Conservation (phyloP, 768 basidiomycete genomes). For the Tulasnella sp. region DNA sequence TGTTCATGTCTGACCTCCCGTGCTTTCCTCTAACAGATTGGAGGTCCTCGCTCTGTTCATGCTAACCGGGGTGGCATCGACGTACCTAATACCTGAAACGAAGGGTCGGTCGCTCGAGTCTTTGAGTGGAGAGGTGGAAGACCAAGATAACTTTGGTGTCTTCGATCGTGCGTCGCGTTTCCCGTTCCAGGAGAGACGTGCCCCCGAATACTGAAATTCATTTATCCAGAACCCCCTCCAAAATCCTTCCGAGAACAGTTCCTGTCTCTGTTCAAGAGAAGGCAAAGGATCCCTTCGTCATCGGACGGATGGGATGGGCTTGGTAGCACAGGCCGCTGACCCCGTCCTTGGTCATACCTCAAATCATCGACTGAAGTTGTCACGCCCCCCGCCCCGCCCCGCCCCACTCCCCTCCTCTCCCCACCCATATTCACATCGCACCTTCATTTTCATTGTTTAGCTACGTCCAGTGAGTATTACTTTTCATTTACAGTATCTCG, state of each 20-base stretch:
- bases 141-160: constrained; percentile 8
- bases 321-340: background rate
- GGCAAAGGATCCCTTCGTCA: background rate
- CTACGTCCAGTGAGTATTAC: background rate
- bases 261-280: background rate
- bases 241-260: background rate
- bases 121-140: constrained; percentile 41
- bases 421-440: too few species aligned
- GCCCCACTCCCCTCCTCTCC: background rate
- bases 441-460: background rate
- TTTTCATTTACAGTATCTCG: background rate
- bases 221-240: background rate
- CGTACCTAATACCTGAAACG: constrained; percentile 45
- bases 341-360: background rate
- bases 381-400: background rate
- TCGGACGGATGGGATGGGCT: constrained; percentile 20
- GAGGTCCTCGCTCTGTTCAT: constrained; percentile 46
- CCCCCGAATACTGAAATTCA: background rate
- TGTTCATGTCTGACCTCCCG: background rate
- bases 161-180: background rate
- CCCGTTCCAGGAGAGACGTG: background rate
- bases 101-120: constrained; percentile 43
- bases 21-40: constrained; percentile 40
- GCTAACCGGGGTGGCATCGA: constrained; percentile 43
- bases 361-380: background rate